Base-by-base conservation (phyloP, 768 basidiomycete species). In the Macrolepiota fuliginosa region DNA sequence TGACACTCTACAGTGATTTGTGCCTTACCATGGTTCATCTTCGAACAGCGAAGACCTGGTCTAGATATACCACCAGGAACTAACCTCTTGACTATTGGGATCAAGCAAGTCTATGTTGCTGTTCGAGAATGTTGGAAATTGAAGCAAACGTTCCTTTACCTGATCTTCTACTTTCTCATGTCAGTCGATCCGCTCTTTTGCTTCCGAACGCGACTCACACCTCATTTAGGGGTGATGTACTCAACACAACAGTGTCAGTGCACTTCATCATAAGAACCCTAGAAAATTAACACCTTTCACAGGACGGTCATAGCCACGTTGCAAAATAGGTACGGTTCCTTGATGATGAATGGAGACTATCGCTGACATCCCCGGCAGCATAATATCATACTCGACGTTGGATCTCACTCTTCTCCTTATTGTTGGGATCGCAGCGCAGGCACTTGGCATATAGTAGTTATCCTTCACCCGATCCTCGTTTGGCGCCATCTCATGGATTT, bases 81-180 rank as follows among this genome's bases (percentile, higher is more conserved):
- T 7, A 83, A 77, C 2, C 73, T 88, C 32, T 67, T 84, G 52
- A 88, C 85, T 0, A 79, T 91, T 47, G 90, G 90, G 4, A 85
- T 89, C 70, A 84, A 82, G 67, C 89, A 91, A 69, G 81, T 83
- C 3, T 84, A 83, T 64, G 76, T 81, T 22, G 88, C 88, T 4
- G 71, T 89, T 22, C 74, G 79, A 35, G 87, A 90, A 70, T 89
- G 89, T 66, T 71, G 87, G 73, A 80, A 79, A 40, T 75, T 90
- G 58, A 90, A 87, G 66, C 89, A 91, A 65, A 90, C 87, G 0
- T 90, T 90, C 68, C 68, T 89, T 35, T 90, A 91, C 68, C 80
- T 91, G 1, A 76, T 89, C 5, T 89, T 90, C 65, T 91, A 89
- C 71, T 90, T 91, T 71, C 76, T 91, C 27, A 89, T 91, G 87